Percentiles rank a stretch among this genome's conserved stretches.
Evolutionary conservation across 305 asterid genomes (phyloP).

Genomic region (Petunia hybrid): DNA sequence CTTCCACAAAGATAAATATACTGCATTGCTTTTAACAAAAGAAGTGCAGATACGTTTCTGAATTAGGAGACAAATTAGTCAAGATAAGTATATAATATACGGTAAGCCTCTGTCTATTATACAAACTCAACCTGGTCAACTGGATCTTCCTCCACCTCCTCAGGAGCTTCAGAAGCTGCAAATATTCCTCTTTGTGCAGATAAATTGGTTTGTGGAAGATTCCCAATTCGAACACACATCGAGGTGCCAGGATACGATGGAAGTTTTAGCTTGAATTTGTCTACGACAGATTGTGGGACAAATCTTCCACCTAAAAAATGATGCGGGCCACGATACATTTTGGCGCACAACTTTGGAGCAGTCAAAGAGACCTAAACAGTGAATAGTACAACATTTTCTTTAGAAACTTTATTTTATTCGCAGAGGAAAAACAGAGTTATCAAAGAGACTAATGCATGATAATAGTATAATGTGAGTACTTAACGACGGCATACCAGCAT

Average conservation of each 20-base stretch:
- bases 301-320: conserved; percentile 97
- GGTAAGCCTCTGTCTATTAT: neutral
- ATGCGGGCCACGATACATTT: conserved; percentile 78
- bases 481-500: conserved; percentile 69
- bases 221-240: conserved; percentile 88
- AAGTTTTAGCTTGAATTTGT: conserved; percentile 76
- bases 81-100: neutral
- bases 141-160: conserved; percentile 83
- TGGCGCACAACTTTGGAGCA: conserved; percentile 94
- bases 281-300: conserved; percentile 76
- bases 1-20: neutral
- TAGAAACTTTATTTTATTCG: conserved; percentile 8
- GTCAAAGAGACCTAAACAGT: conserved; percentile 82
- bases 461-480: conserved; percentile 29
- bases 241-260: conserved; percentile 89
- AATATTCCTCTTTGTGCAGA: conserved; percentile 83
- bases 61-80: conserved; percentile 16
- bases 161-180: conserved; percentile 79
- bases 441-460: neutral
- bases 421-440: neutral
- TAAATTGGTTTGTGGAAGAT: conserved; percentile 79
- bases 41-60: conserved; percentile 8
- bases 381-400: conserved; percentile 14
- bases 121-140: conserved; percentile 43
- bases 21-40: neutral